These are phyloP conservation scores for Mycosphaerella sp. DNA, from an alignment of 2,329 filamentous ascomycete genomes.

Conservation along the genomic window DNA sequence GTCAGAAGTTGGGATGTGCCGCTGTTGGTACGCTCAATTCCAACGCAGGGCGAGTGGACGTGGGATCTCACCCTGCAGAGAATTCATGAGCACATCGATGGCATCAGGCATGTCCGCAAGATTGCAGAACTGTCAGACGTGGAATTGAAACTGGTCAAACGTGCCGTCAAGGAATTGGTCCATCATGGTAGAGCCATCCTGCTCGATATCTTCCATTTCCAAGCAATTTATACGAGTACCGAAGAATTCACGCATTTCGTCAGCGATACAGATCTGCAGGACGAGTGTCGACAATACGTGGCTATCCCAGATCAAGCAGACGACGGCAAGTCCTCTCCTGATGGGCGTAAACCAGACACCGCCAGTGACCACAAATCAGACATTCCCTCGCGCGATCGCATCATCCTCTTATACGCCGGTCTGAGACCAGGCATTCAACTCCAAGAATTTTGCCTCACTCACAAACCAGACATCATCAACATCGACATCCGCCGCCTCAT, in stretches of 20 bases:
- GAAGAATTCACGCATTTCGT: constrained; percentile 73
- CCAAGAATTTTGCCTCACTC: constrained; percentile 75
- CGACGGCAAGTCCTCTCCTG: constrained; percentile 10
- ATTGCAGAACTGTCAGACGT: constrained; percentile 82
- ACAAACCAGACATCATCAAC: constrained; percentile 63
- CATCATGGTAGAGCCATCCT: constrained; percentile 89
- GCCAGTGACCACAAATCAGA: not conserved
- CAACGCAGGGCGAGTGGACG: constrained; percentile 52
- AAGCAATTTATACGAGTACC: constrained; percentile 80
- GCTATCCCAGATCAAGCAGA: constrained; percentile 39
- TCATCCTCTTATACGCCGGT: constrained; percentile 79
- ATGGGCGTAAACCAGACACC: constrained; percentile 2
- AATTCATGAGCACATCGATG: constrained; percentile 81
- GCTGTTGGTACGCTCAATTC: constrained; percentile 54
- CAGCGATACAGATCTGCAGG: constrained; percentile 66
- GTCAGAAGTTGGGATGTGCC: constrained; percentile 90
- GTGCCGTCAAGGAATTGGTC: constrained; percentile 79
- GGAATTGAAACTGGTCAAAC: constrained; percentile 76
- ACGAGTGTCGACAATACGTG: constrained; percentile 84
- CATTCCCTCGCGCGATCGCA: constrained; percentile 31
- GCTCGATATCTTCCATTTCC: constrained; percentile 92
- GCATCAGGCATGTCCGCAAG: constrained; percentile 78
- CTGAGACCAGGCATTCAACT: constrained; percentile 78
- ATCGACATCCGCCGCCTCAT: constrained; percentile 88
- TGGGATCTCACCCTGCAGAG: constrained; percentile 73